Conservation (phyloP, 1,139 yeast species). For the Pichia cactophila region DNA sequence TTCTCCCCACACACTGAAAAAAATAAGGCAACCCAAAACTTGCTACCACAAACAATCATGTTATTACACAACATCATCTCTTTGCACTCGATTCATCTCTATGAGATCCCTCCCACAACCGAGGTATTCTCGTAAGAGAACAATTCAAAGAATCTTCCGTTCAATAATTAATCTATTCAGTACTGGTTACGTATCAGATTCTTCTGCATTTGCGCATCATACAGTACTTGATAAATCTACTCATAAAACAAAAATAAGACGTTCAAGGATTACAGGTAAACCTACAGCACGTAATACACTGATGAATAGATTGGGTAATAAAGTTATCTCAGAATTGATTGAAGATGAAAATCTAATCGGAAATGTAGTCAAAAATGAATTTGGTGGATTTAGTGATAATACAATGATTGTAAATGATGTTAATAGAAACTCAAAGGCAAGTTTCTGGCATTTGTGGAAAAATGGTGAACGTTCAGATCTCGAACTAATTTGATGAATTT, state of each 20-base stretch:
- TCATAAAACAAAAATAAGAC: conserved; percentile 24
- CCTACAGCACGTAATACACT: conserved; percentile 26
- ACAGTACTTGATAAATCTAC: conserved; percentile 17
- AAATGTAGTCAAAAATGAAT: conserved; percentile 14
- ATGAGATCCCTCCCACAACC: conserved; percentile 31
- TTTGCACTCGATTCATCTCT: background rate
- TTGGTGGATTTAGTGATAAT: conserved; percentile 4
- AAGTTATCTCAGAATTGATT: conserved; percentile 22
- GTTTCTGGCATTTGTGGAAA: conserved; percentile 8
- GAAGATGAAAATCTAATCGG: conserved; percentile 18
- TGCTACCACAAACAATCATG: background rate
- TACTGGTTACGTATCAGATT: conserved; percentile 28
- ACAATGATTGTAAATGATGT: conserved; percentile 9
- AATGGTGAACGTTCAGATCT: conserved; percentile 5
- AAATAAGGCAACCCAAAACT: background rate
- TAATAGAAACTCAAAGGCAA: background rate
- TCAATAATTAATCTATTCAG: conserved; percentile 24
- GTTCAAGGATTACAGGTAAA: conserved; percentile 25
- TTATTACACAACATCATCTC: background rate
- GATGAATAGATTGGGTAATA: conserved; percentile 17
- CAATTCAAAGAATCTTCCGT: conserved; percentile 25
- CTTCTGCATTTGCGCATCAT: conserved; percentile 24
- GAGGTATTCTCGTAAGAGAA: conserved; percentile 26
- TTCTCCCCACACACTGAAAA: background rate
- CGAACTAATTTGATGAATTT: background rate